Conservation (phyloP, 139 green algal genomes). For the Auxenochlorella protothecoides region DNA sequence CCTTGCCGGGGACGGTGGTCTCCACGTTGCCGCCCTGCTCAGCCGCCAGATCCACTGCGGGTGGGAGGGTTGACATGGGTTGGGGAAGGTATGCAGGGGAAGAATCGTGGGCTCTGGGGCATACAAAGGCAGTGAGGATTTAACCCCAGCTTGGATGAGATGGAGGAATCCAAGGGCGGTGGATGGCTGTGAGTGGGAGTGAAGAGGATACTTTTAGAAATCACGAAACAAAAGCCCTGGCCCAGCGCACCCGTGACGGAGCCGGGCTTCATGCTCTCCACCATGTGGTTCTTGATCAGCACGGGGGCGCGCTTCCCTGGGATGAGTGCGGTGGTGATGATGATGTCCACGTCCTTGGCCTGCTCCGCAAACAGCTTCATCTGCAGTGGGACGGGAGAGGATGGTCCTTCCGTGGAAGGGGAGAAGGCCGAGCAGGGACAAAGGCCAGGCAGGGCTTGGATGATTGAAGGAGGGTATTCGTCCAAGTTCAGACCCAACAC, state of each 20-base stretch:
- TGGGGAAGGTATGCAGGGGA: neutral
- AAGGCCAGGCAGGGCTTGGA: too few relatives aligned
- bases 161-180: too few relatives aligned
- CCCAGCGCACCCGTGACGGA: slow-evolving; percentile 27
- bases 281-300: slow-evolving; percentile 71
- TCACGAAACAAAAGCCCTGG: neutral
- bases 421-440: neutral
- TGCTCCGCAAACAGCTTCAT: slow-evolving; percentile 58
- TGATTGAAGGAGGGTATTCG: too few relatives aligned
- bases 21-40: slow-evolving; percentile 68
- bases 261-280: slow-evolving; percentile 72
- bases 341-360: slow-evolving; percentile 79
- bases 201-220: too few relatives aligned
- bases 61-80: slow-evolving; percentile 13
- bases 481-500: too few relatives aligned
- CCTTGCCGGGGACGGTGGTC: slow-evolving; percentile 39
- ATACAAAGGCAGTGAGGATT: too few relatives aligned
- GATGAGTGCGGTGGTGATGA: slow-evolving; percentile 82
- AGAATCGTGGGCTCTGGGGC: too few relatives aligned
- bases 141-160: too few relatives aligned
- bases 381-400: slow-evolving; percentile 7
- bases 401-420: neutral
- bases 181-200: too few relatives aligned
- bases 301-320: slow-evolving; percentile 72
- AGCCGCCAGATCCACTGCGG: slow-evolving; percentile 72